Base-by-base conservation (phyloP, 2,329 filamentous ascomycete genomes). In the Aspergillus brasiliensis region DNA sequence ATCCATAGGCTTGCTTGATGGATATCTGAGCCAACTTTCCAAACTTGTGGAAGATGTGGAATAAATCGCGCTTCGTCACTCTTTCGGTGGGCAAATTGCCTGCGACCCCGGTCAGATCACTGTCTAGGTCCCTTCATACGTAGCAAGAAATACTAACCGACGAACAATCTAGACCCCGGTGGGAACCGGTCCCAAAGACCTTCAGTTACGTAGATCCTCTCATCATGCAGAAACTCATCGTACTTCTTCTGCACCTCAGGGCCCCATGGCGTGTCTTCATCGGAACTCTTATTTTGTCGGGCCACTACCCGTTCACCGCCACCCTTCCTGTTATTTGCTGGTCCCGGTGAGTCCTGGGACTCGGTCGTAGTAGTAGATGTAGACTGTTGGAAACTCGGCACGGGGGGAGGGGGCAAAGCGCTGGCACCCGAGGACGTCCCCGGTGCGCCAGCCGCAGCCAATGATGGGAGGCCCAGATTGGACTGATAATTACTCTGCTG, bases 1-100 rank as follows among this genome's bases (percentile, higher is more conserved):
- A 99, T 1, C 95, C 95, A 76, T 97, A 98, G 1, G 93, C 93
- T 66, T 95, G 92, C 76, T 98, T 98, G 68, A 98, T 91, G 0
- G 92, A 96, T 61, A 98, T 95, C 74, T 99, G 95, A 2, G 93
- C 94, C 49, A 99, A 82, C 62, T 88, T 89, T 56, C 95, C 95
- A 73, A 92, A 93, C 59, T 84, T 85, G 71, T 92, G 88, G 73
- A 99, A 98, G 17, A 94, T 84, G 72, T 96, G 90, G 77, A 97
- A 98, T 8, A 98, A 87, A 76, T 98, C 93, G 65, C 90, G 87
- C 77, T 98, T 98, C 6, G 91, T 95, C 13, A 97, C 93, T 72
- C 93, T 89, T 74, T 98, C 94, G 56, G 91, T 94, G 1, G 92
- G 93, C 10, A 99, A 83, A 73, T 98, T 99, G 57, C 93, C 92